Conservation (phyloP, 1,284 basidiomycete genomes). For the Apiotrichum porosum region DNA sequence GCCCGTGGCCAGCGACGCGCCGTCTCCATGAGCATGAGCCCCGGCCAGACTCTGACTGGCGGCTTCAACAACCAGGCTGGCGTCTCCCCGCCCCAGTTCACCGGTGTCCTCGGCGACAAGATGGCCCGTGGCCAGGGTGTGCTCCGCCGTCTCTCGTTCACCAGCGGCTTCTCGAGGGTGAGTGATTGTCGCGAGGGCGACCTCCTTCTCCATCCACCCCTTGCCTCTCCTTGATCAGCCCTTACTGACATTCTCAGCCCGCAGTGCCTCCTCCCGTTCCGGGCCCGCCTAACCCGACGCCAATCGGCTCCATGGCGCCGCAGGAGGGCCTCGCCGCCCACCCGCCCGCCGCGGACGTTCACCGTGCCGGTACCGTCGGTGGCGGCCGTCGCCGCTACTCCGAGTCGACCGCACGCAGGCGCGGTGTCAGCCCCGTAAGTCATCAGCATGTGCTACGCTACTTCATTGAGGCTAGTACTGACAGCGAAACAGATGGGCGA, state of each 20-base stretch:
- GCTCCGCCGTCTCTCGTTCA: slow-evolving; percentile 36
- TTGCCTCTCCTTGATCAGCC: too few species aligned
- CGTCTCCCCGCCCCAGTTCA: slow-evolving; percentile 2
- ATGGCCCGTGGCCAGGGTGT: slow-evolving; percentile 40
- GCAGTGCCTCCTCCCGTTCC: slow-evolving; percentile 11
- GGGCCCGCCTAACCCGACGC: slow-evolving; percentile 17
- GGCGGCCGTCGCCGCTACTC: slow-evolving; percentile 24
- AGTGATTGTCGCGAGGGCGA: too few species aligned
- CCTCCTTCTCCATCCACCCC: too few species aligned
- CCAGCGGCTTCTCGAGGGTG: slow-evolving; percentile 28
- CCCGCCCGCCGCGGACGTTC: slow-evolving; percentile 9
- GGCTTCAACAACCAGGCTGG: neutral
- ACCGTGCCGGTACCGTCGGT: neutral
- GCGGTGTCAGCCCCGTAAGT: slow-evolving; percentile 46
- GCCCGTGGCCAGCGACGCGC: slow-evolving; percentile 25
- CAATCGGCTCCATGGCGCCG: slow-evolving; percentile 8
- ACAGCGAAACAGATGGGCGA: slow-evolving; percentile 38
- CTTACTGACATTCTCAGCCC: too few species aligned
- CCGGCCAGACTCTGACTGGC: slow-evolving; percentile 4
- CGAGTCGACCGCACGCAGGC: slow-evolving; percentile 31
- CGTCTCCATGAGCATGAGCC: slow-evolving; percentile 27
- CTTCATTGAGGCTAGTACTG: too few species aligned
- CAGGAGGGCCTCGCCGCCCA: slow-evolving; percentile 11
- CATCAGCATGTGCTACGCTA: neutral
- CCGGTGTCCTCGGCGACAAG: slow-evolving; percentile 36